Base-by-base conservation (phyloP, 768 basidiomycete genomes). In the Exidia glandulosa region DNA sequence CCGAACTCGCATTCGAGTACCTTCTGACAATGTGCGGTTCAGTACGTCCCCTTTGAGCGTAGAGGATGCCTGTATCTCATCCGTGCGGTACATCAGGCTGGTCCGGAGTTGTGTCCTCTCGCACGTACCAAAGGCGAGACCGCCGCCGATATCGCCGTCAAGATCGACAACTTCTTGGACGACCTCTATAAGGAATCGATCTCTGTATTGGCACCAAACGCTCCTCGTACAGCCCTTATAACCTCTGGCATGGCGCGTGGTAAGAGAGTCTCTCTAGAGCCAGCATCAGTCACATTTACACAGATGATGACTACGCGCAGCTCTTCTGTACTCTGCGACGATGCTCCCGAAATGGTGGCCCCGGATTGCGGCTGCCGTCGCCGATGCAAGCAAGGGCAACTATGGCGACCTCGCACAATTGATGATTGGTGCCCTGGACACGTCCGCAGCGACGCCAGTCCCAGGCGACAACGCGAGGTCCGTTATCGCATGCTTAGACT, bases 401-500 rank as follows among this genome's bases (percentile, higher is more conserved):
- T 57, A 33, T 13, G 47, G 41, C 12, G 25, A 32, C 7, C 34
- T 62, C n/a, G 31, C 45, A 5, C 7, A n/a, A 7, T 32, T 59
- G 16, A 56, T 32, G 33, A 29, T 57, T 6, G n/a, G 52, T 1
- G 3, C 50, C 6, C 6, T 54, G 16, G 7, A 3, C 1, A 2
- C 23, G 19, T 23, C 41, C 41, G 16, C 41, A 19, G 41, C 9
- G 50, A 14, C 25, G 0, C 10, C 10, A 37, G 16, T 27, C 25
- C 30, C 50, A 29, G 36, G 33, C 6, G 57, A 60, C 32, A 48
- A 62, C 10, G 61, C 63, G 31, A 50, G 61, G 32, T 48, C 48
- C 16, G 57, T 56, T 25, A 60, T 65, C 30, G 33, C 62, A 1
- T 65, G 64, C 62, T 54, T 57, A 33, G 64, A 65, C 33, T 32